Conservation (phyloP, 345 rosid species). For the Aegle marmelos region DNA sequence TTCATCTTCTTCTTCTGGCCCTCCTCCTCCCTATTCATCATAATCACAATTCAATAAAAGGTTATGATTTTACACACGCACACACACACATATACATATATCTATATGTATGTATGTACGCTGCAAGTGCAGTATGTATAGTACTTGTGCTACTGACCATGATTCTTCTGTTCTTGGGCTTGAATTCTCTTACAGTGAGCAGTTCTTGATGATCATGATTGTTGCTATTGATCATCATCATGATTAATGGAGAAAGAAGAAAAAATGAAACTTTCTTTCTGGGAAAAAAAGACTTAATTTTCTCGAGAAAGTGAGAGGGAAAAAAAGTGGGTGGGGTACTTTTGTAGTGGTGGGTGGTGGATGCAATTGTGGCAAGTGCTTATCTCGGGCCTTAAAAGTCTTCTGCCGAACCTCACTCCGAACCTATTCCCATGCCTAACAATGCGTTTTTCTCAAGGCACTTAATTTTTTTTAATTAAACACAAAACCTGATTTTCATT, state of each 20-base stretch:
- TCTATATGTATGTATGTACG: neutral
- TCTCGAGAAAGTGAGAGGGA: constrained; percentile 7
- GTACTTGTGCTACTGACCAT: constrained; percentile 32
- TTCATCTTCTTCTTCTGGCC: constrained; percentile 40
- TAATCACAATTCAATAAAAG: too few species aligned
- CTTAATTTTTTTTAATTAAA: neutral
- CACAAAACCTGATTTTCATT: too few species aligned
- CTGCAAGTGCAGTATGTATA: neutral
- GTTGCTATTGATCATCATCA: constrained; percentile 3
- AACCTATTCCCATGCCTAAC: constrained; percentile 19
- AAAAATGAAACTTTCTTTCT: neutral
- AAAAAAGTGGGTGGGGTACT: constrained; percentile 26
- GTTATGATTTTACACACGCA: too few species aligned
- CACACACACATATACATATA: too few species aligned
- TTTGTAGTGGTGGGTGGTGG: constrained; percentile 28
- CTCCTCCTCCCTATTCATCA: constrained; percentile 45
- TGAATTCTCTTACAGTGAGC: constrained; percentile 39
- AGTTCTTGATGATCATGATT: constrained; percentile 41
- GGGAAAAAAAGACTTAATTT: neutral
- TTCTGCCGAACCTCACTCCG: constrained; percentile 31
- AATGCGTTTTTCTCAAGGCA: constrained; percentile 23
- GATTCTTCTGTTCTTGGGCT: constrained; percentile 54
- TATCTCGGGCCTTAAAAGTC: constrained; percentile 36
- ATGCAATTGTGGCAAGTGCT: constrained; percentile 17
- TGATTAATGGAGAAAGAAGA: neutral